phyloP scores from a whole-genome alignment of 306 rosid species.

The Castanea crenata region DNA sequence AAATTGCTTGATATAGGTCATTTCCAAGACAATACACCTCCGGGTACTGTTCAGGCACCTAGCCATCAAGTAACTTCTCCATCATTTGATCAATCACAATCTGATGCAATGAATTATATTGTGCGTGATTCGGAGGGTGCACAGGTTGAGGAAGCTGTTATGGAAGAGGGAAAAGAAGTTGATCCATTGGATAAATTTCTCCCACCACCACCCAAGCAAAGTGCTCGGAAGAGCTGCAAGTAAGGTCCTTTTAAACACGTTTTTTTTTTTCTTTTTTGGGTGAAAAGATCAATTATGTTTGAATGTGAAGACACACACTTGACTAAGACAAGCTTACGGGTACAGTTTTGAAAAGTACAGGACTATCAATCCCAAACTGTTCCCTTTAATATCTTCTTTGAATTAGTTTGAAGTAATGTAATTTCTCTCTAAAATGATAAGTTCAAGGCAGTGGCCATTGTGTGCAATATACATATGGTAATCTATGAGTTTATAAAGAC shows the following conservation, averaged over 20 bases:
- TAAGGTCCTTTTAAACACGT: slow-evolving; percentile 34
- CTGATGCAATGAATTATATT: slow-evolving; percentile 43
- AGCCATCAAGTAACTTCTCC: slow-evolving; percentile 54
- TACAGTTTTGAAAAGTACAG: background rate
- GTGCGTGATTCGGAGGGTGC: slow-evolving; percentile 47
- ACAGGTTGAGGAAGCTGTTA: slow-evolving; percentile 40
- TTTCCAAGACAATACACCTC: slow-evolving; percentile 46
- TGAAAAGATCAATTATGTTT: background rate
- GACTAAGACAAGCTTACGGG: background rate
- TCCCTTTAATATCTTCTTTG: background rate
- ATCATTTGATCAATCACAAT: slow-evolving; percentile 44
- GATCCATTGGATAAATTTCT: slow-evolving; percentile 70
- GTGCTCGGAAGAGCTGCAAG: slow-evolving; percentile 90
- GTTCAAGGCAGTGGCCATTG: background rate
- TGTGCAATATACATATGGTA: background rate
- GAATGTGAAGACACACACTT: background rate
- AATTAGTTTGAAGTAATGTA: background rate
- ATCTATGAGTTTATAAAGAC: background rate
- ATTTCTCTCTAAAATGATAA: background rate
- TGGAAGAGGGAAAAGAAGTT: slow-evolving; percentile 42
- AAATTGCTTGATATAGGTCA: slow-evolving; percentile 51
- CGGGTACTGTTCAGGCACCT: slow-evolving; percentile 49
- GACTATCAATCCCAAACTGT: background rate
- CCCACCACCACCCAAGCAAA: slow-evolving; percentile 69
- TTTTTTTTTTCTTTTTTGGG: background rate